Base-by-base conservation (phyloP, 2,329 filamentous ascomycete species). In the Alternaria gansuensis region DNA sequence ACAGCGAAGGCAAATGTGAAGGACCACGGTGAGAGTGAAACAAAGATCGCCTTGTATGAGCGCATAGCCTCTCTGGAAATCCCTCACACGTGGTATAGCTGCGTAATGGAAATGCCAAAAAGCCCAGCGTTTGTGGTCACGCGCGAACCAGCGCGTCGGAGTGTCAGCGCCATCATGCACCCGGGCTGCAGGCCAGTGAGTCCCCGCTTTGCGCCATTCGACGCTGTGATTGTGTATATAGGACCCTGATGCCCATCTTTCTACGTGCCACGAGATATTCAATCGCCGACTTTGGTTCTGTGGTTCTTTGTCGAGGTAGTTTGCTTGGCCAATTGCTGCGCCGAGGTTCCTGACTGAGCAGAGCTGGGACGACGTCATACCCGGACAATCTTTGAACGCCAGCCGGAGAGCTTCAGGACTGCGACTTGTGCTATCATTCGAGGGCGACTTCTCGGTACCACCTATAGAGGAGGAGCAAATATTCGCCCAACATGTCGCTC, bases 401-500 rank as follows among this genome's bases (percentile, higher is more conserved):
- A 41, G 39, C 17, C 31, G n/a, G 39, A 29, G 8, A 45, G 28
- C 34, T 24, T 54, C 33, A 39, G 5, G 31, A 52, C 31, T 10
- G 6, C 23, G 7, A 43, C 28, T 44, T 29, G 10, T 14, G 24
- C 26, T 10, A 33, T 23, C 13, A 17, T 52, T 23, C 17, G 11
- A 21, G 33, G 31, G 10, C 31, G 21, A 48, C 31, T 24, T 6
- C 24, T 33, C 14, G 17, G 33, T 6, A 34, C 24, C 10, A 23
- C 13, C 0, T n/a, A 43, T n/a, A 41, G 14, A 44, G 24, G 24
- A 41, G 40, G 37, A 23, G 26, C 36, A 31, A 29, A 23, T 24
- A 31, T 51, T 23, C 26, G 51, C 62, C 54, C 64, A 63, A 9
- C 59, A 80, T 80, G 78, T 79, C 77, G 55, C 68, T 80, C 40